phyloP scores from a whole-genome alignment of 1,284 basidiomycete species.

The Sphaerobolus stellatus region DNA sequence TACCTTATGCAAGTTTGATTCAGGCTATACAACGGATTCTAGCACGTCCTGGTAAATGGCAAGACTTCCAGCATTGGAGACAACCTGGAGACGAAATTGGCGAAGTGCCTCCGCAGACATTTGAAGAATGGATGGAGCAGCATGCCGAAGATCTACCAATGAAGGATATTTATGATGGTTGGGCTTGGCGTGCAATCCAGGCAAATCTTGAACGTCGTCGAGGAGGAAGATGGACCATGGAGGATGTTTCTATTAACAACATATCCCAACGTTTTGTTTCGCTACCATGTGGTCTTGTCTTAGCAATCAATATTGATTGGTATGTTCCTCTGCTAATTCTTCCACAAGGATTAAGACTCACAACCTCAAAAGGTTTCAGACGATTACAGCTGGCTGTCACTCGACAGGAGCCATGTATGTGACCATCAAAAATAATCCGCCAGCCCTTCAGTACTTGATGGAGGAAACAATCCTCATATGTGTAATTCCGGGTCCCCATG shows the following conservation, averaged over 20 bases:
- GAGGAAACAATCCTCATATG: conserved; percentile 19
- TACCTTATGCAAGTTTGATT: conserved; percentile 6
- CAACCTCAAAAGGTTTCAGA: conserved; percentile 3
- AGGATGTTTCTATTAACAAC: conserved; percentile 20
- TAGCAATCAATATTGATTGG: conserved; percentile 24
- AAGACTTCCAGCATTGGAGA: conserved; percentile 16
- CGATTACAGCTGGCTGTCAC: conserved; percentile 8
- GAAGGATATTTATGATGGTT: conserved; percentile 22
- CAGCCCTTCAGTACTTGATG: conserved; percentile 14
- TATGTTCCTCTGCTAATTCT: conserved; percentile 1
- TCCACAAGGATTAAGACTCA: too few species aligned
- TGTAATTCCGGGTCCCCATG: conserved; percentile 19
- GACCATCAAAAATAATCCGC: conserved; percentile 19
- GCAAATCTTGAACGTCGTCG: conserved; percentile 17
- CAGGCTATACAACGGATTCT: conserved; percentile 9
- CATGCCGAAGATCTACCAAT: not conserved
- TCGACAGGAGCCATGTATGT: conserved; percentile 21
- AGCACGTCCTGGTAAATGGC: conserved; percentile 15
- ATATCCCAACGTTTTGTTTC: conserved; percentile 21
- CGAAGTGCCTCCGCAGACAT: not conserved
- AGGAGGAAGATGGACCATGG: conserved; percentile 12
- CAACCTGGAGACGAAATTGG: conserved; percentile 14
- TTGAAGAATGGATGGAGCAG: not conserved
- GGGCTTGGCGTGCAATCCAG: conserved; percentile 21
- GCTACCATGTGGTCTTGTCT: conserved; percentile 19